Conservation (phyloP, 208 protist genomes). For the Trypanosoma mega region DNA sequence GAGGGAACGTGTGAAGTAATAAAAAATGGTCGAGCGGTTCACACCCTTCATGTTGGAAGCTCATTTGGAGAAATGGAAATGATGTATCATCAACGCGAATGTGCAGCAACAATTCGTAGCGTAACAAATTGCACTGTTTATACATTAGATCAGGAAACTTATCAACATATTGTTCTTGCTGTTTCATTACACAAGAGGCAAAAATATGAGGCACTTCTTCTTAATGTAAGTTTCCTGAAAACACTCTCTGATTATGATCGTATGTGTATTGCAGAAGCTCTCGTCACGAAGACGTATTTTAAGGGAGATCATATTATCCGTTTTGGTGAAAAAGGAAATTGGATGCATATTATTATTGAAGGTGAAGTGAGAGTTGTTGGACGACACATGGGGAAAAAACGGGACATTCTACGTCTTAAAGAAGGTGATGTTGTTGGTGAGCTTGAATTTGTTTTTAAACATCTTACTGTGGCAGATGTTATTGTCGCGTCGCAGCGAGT, state of each 20-base stretch:
- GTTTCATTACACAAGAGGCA: slow-evolving; percentile 61
- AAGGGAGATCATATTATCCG: slow-evolving; percentile 71
- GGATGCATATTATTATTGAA: slow-evolving; percentile 80
- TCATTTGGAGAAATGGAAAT: slow-evolving; percentile 86
- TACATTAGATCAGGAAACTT: slow-evolving; percentile 79
- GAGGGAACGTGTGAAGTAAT: slow-evolving; percentile 83
- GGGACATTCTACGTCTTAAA: slow-evolving; percentile 66
- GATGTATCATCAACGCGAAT: slow-evolving; percentile 85
- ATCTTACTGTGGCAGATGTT: slow-evolving; percentile 86
- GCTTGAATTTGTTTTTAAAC: slow-evolving; percentile 88
- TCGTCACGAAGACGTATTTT: slow-evolving; percentile 58
- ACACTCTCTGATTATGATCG: slow-evolving; percentile 82
- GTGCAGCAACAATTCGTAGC: slow-evolving; percentile 76
- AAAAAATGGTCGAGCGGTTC: slow-evolving; percentile 70
- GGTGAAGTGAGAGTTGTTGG: slow-evolving; percentile 81
- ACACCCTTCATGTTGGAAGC: slow-evolving; percentile 48
- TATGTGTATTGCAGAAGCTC: slow-evolving; percentile 84
- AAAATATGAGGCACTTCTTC: slow-evolving; percentile 64
- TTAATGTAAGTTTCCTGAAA: slow-evolving; percentile 68
- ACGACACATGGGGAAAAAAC: slow-evolving; percentile 48
- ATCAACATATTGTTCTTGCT: slow-evolving; percentile 75
- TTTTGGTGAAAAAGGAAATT: slow-evolving; percentile 60
- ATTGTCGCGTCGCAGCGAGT: slow-evolving; percentile 52
- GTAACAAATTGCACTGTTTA: slow-evolving; percentile 77
- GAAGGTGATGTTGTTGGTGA: slow-evolving; percentile 83